Base-by-base conservation (phyloP, 208 protist species). In the Crithidia fasciculata region DNA sequence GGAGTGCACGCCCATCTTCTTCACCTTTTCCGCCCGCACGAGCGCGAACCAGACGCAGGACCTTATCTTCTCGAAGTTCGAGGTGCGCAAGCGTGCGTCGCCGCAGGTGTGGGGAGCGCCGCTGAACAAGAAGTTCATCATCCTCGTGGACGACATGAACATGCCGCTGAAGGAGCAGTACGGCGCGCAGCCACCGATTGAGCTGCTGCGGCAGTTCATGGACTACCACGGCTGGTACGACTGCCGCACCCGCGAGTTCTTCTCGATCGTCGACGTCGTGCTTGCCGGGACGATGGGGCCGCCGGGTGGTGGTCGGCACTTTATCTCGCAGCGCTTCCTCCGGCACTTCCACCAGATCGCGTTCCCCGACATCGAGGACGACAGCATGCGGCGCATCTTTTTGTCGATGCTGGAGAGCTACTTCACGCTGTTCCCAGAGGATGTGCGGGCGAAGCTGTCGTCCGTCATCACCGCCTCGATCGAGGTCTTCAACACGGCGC, bases 81-180 rank as follows among this genome's bases (percentile, higher is more conserved):
- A 99, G 69, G 96, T 97, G 72, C 92, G 98, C 50, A 92, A 97
- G 41, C 98, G 98, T 76, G 97, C 92, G 56, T 87, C 88, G 2
- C 94, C 94, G 65, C 92, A 96, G 83, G 91, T 99, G 59, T 99
- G 97, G 86, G 98, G 98, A 50, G 98, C 99, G 8, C 97, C 97
- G 40, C 73, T 97, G n/a, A 98, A 99, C 74, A 98, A 98, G 82
- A 93, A 95, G 73, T 97, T 99, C 72, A 86, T 99, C 28, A 91
- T 99, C 45, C 92, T 99, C 44, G 88, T 99, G 53, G 99, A 99
- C 84, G 99, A 99, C 80, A 86, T 99, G 73, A 99, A 99, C 81
- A 99, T 99, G 98, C 99, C 99, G 3, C 80, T 91, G 58, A 92
- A 93, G 66, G 98, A 99, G 83, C 86, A 98, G 81, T 99, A 99